Evolutionary conservation across 208 protist species (phyloP), one percentile per base, ranked within the genome.

Genomic region (Leishmania turanica): DNA sequence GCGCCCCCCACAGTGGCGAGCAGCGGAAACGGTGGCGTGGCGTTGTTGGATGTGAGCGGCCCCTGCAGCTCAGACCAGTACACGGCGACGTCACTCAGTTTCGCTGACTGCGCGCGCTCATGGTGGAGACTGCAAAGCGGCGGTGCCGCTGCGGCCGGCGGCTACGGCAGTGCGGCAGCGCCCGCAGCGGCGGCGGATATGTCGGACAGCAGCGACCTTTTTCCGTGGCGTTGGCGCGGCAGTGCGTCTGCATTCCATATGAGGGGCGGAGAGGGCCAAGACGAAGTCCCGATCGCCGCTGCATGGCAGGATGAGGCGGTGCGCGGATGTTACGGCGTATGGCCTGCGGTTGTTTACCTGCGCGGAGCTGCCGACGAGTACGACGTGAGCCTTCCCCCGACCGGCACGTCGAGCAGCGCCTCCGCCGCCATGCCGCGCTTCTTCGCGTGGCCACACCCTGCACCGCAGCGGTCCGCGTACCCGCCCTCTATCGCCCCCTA

Each of bases 401-500:
- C 42, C 47, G 3, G 45, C 1, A 21, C 40, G 51, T 54, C 45
- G 42, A 54, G 24, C 24, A 77, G 56, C 40, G 21, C 40, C 54
- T 68, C 34, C 54, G 6, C 54, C 37, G 24, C 74, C 34, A 77
- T 15, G 74, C 40, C 34, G 40, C 31, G 56, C 9, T 37, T 21
- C 47, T 45, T 37, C 27, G 42, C 45, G 45, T 56, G 69, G 69
- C 31, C 42, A 7, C n/a, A 15, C 45, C 2, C 54, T 11, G 31
- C 54, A 27, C 53, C 47, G 73, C 77, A 74, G 73, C 62, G 82
- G 9, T 72, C 82, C 5, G 47, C 49, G 27, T 79, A 80, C 45
- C 73, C 74, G 47, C 60, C 42, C 54, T n/a, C 70, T 42, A 70
- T 86, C 73, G 78, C 82, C 0, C 74, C 82, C 7, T 86, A 82